Base-by-base conservation (phyloP, 306 rosid genomes). In the Mimosa pudica region DNA sequence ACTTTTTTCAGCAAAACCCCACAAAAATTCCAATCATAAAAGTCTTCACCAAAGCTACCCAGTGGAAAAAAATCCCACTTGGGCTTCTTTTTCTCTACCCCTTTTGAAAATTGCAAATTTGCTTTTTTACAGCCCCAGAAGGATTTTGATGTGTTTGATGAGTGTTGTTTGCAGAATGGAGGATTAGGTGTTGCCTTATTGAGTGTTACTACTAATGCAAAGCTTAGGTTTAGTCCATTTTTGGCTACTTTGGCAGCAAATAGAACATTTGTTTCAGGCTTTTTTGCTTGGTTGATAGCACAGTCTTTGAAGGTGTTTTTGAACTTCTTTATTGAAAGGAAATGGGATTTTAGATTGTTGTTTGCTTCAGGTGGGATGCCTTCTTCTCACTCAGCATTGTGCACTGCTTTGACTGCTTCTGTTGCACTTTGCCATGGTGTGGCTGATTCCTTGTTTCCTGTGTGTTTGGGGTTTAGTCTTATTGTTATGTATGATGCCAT, bases 191-290 rank as follows among this genome's bases (percentile, higher is more conserved):
- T 89, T 30, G 91, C 97, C 45, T 71, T 94, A 49, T 65, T 94
- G 66, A 89, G 95, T 69, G 77, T 91, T 5, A 92, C 95, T 0
- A 45, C 97, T 3, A 87, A 81, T 74, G 93, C 91, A 5, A 90
- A 89, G 87, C 76, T 83, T 35, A 86, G 86, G 80, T 80, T 92
- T 10, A 92, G 97, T 81, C 98, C 97, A 32, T 86, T 92, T 60
- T 92, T 92, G 66, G 86, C 92, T 10, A 91, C 92, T 18, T 73
- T 94, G 81, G 93, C 92, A 0, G 85, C 93, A 6, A 94, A 94
- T 67, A 93, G 94, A n/a, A 89, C 97, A 18, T 94, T 94, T 73
- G 91, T 92, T 79, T 88, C 95, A 64, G 97, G 92, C 5, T 30
- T 92, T 49, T 32, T 89, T 8, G 95, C 94, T 6, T 92, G 91